phyloP scores from a whole-genome alignment of 257 asterid genomes.

The Plantago major region DNA sequence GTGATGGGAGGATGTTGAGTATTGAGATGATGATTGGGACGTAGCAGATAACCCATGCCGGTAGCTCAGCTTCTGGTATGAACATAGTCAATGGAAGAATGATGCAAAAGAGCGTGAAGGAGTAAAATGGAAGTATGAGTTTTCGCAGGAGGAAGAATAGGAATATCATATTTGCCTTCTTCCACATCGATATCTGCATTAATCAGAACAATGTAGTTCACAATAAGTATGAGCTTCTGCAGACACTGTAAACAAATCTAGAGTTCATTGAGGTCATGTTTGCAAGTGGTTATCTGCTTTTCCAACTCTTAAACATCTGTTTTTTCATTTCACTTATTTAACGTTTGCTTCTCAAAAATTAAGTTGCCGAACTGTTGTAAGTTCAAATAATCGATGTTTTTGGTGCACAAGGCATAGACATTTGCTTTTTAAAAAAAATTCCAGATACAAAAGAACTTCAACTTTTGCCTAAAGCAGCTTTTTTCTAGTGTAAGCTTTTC shows the following conservation, averaged over 20 bases:
- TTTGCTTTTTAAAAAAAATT: too few species aligned
- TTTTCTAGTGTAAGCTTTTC: not conserved
- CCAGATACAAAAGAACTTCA: too few species aligned
- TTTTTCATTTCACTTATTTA: too few species aligned
- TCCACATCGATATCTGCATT: slow-evolving; percentile 70
- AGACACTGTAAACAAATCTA: not conserved
- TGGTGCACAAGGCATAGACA: too few species aligned
- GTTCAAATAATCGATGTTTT: too few species aligned
- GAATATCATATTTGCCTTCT: slow-evolving; percentile 82
- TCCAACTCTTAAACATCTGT: too few species aligned
- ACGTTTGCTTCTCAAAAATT: too few species aligned
- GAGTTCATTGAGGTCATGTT: not conserved
- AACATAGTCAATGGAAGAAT: slow-evolving; percentile 92
- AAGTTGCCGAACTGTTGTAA: too few species aligned
- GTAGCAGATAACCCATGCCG: slow-evolving; percentile 84
- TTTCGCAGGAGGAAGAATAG: slow-evolving; percentile 86
- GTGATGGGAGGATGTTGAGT: slow-evolving; percentile 74
- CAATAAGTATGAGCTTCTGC: not conserved
- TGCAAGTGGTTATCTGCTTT: too few species aligned
- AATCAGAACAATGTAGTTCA: not conserved
- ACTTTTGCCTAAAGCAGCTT: too few species aligned
- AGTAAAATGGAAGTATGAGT: slow-evolving; percentile 82
- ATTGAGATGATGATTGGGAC: slow-evolving; percentile 78
- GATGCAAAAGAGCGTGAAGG: slow-evolving; percentile 89
- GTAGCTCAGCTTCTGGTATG: slow-evolving; percentile 84